phyloP scores from a whole-genome alignment of 2,329 filamentous ascomycete species.

The Neonectria punicea region DNA sequence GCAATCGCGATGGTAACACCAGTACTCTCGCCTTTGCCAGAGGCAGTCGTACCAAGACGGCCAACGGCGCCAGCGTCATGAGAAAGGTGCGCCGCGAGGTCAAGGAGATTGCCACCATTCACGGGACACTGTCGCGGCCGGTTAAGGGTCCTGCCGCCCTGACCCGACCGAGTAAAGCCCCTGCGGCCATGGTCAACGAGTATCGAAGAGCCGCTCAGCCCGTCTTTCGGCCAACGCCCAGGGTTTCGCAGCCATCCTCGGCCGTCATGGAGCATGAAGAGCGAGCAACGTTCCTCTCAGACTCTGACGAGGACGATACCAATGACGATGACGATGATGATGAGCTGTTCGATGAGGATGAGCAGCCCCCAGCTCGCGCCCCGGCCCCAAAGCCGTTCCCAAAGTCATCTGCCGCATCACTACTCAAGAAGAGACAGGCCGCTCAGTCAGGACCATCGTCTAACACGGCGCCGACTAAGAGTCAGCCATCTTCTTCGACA shows the following conservation, averaged over 20 bases:
- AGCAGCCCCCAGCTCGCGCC: constrained; percentile 18
- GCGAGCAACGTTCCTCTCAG: constrained; percentile 53
- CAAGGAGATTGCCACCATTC: constrained; percentile 61
- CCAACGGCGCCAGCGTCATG: constrained; percentile 63
- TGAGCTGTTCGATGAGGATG: constrained; percentile 44
- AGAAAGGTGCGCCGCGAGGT: constrained; percentile 67
- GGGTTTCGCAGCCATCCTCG: constrained; percentile 32
- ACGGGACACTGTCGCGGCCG: constrained; percentile 55
- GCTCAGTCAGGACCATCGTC: constrained; percentile 10
- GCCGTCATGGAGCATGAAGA: constrained; percentile 47
- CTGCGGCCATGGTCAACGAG: constrained; percentile 64
- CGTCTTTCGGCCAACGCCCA: constrained; percentile 41
- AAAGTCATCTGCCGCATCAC: constrained; percentile 28
- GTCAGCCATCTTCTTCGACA: constrained; percentile 10
- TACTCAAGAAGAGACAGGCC: constrained; percentile 34
- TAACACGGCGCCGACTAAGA: constrained; percentile 6
- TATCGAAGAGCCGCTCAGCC: constrained; percentile 58
- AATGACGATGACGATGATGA: constrained; percentile 29
- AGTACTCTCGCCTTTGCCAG: constrained; percentile 56
- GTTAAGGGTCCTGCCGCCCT: constrained; percentile 46
- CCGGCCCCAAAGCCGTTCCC: constrained; percentile 21
- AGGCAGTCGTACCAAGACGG: constrained; percentile 63
- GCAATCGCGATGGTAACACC: constrained; percentile 42
- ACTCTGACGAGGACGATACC: constrained; percentile 49
- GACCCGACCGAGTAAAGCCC: constrained; percentile 60